Percentiles rank a stretch among this genome's conserved stretches.
Conservation (phyloP, 2,329 filamentous ascomycete genomes). For the Penicillium sp. region DNA sequence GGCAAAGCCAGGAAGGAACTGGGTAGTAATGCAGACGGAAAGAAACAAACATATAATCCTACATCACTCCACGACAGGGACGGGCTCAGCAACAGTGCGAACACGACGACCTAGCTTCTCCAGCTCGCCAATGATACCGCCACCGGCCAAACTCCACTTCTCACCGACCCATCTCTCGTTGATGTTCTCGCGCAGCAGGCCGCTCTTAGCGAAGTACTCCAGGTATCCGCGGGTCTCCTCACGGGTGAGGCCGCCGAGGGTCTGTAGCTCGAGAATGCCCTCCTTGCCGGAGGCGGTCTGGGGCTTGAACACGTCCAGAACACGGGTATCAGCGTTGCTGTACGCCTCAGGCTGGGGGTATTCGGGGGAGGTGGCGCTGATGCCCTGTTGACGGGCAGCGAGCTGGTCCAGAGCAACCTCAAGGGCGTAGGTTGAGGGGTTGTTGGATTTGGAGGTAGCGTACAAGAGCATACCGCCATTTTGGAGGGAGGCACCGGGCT, state of each 20-base stretch:
- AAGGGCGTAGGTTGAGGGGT: constrained; percentile 63
- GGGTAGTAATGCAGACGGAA: not conserved
- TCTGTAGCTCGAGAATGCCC: constrained; percentile 48
- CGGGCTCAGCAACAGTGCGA: constrained; percentile 10
- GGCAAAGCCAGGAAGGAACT: too few species aligned
- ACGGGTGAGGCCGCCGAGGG: constrained; percentile 69
- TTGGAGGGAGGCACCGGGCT: constrained; percentile 44
- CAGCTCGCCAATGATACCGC: constrained; percentile 82
- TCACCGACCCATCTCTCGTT: constrained; percentile 72
- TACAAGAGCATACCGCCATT: constrained; percentile 81
- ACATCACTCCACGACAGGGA: constrained; percentile 12
- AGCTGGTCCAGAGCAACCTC: constrained; percentile 64
- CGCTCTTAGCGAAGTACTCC: constrained; percentile 92
- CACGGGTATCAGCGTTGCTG: constrained; percentile 53
- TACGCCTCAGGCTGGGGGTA: constrained; percentile 55
- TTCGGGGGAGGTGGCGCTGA: constrained; percentile 38
- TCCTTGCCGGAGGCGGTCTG: constrained; percentile 30
- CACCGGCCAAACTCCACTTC: constrained; percentile 80
- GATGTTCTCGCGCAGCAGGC: constrained; percentile 70
- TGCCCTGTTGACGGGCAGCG: constrained; percentile 44
- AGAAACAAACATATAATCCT: constrained; percentile 3
- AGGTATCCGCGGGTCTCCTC: constrained; percentile 75
- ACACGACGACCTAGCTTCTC: constrained; percentile 60
- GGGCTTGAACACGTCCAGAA: constrained; percentile 45
- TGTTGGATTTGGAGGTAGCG: constrained; percentile 72